These are phyloP conservation scores for Mariannaea elegans DNA, from an alignment of 2,329 filamentous ascomycete genomes.

Conservation along the genomic window DNA sequence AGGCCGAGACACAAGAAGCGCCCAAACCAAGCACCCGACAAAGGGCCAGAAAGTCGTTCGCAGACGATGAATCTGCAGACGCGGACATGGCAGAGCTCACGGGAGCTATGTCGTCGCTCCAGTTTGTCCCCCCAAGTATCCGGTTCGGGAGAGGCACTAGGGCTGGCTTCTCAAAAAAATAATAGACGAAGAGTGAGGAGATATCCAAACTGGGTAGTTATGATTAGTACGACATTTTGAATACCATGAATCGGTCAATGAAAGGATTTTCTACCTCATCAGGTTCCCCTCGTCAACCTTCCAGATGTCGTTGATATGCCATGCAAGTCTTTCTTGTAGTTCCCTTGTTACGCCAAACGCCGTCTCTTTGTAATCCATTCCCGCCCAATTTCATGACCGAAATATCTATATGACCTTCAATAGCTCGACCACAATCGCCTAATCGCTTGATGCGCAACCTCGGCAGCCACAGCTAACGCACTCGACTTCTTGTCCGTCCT, in stretches of 20 bases:
- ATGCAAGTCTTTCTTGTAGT: conserved; percentile 15
- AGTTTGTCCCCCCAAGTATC: conserved; percentile 74
- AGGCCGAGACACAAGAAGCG: conserved; percentile 24
- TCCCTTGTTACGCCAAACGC: conserved; percentile 37
- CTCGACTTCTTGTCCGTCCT: conserved; percentile 89
- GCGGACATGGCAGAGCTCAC: conserved; percentile 70
- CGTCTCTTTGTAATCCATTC: conserved; percentile 16
- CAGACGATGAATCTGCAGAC: conserved; percentile 46
- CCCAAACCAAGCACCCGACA: conserved; percentile 27
- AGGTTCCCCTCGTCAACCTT: conserved; percentile 18
- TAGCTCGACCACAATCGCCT: conserved; percentile 25
- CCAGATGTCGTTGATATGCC: conserved; percentile 13
- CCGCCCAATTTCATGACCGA: neutral
- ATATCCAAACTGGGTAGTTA: conserved; percentile 35
- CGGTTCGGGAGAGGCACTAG: conserved; percentile 67
- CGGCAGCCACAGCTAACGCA: conserved; percentile 96
- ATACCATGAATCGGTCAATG: conserved; percentile 41
- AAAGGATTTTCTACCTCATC: conserved; percentile 50
- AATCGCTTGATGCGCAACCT: conserved; percentile 89
- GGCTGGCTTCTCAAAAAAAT: conserved; percentile 62
- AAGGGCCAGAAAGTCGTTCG: conserved; percentile 23
- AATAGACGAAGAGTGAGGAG: conserved; percentile 23
- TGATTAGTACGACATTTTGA: conserved; percentile 47
- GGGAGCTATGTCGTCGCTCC: conserved; percentile 75
- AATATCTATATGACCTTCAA: neutral